A percentile compares a stretch with the other conserved stretches of the same genome.
Evolutionary conservation across 2,329 filamentous ascomycete genomes (phyloP).

Genomic region (Ophiosphaerella herpotricha): DNA sequence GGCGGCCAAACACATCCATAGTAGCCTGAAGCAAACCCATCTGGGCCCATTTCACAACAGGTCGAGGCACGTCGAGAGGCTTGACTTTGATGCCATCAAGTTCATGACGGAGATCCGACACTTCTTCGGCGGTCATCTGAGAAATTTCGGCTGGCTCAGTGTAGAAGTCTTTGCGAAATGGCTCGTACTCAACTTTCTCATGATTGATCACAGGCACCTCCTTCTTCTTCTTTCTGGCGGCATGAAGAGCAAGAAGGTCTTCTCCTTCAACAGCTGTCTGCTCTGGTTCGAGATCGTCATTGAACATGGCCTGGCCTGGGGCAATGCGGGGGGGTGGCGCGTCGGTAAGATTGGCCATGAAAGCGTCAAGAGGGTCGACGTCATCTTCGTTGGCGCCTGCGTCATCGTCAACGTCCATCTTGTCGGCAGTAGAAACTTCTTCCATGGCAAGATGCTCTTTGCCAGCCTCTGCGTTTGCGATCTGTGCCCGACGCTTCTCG

Average conservation of each 20-base stretch:
- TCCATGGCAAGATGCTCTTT: slow-evolving; percentile 51
- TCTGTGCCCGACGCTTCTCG: slow-evolving; percentile 74
- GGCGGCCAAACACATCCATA: slow-evolving; percentile 77
- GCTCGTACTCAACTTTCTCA: slow-evolving; percentile 79
- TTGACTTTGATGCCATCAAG: slow-evolving; percentile 91
- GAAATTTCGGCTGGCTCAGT: slow-evolving; percentile 83
- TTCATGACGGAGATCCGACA: slow-evolving; percentile 79
- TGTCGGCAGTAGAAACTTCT: slow-evolving; percentile 48
- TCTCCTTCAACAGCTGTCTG: slow-evolving; percentile 67
- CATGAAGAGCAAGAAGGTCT: slow-evolving; percentile 55
- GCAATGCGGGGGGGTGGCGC: slow-evolving; percentile 50
- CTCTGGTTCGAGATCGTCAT: slow-evolving; percentile 75
- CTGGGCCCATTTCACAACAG: slow-evolving; percentile 95
- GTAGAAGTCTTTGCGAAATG: slow-evolving; percentile 94
- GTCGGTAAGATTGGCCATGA: slow-evolving; percentile 73
- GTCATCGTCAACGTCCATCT: slow-evolving; percentile 62
- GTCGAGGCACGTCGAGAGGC: slow-evolving; percentile 79
- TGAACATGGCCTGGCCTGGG: slow-evolving; percentile 83
- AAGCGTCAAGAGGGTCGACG: slow-evolving; percentile 92
- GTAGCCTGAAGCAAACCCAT: slow-evolving; percentile 88
- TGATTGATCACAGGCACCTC: slow-evolving; percentile 90
- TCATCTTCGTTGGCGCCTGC: slow-evolving; percentile 66
- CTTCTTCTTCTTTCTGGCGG: slow-evolving; percentile 84
- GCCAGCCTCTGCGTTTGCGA: slow-evolving; percentile 57
- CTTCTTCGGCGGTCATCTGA: slow-evolving; percentile 82